Base-by-base conservation (phyloP, 202 grass and related monocot species). In the Hordeum pubiflorum region DNA sequence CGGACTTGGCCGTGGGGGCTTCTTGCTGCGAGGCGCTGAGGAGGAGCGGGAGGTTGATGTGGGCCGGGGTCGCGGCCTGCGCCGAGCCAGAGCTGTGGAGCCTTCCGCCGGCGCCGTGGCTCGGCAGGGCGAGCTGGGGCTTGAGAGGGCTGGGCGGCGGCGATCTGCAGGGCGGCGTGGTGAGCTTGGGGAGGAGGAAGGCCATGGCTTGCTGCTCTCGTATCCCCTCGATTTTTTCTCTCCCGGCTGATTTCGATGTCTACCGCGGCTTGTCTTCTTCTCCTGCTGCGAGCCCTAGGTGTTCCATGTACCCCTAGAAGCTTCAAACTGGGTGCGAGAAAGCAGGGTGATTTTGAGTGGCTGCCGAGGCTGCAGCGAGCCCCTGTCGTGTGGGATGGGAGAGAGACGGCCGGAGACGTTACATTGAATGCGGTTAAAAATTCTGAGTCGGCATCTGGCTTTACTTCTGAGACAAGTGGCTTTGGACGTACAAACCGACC, bases 161-260 rank as follows among this genome's bases (percentile, higher is more conserved):
- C 23, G 91, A 81, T 36, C 77, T 86, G 83, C 83, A 79, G 60
- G 83, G 59, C 39, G 83, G 83, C 37, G 90, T 81, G 76, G 89
- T 85, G 80, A 95, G 62, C 82, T 98, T 98, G 36, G 96, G 96
- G 65, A 96, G 86, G 77, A 99, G 89, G 80, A 91, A 96, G 77
- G 92, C 85, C 96, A 99, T 97, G 78, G 87, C 64, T 74, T 63
- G 17, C 22, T 55, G 48, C 59, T 72, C 58, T 79, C 50, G 31
- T 57, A 6, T 12, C 61, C 75, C 29, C 24, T 44, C 34, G 58
- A 62, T 78, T 78, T 68, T 72, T 70, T 33, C 24, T 48, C 39
- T 40, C 23, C 21, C 40, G 40, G 24, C 22, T 65, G n/a, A 21
- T 74, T 65, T 44, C 6, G 24, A 22, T 14, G 78, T 1, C 8